These are phyloP conservation scores for Parachaetomium inaequale DNA, from an alignment of 495 filamentous ascomycete genomes.

Conservation along the genomic window DNA sequence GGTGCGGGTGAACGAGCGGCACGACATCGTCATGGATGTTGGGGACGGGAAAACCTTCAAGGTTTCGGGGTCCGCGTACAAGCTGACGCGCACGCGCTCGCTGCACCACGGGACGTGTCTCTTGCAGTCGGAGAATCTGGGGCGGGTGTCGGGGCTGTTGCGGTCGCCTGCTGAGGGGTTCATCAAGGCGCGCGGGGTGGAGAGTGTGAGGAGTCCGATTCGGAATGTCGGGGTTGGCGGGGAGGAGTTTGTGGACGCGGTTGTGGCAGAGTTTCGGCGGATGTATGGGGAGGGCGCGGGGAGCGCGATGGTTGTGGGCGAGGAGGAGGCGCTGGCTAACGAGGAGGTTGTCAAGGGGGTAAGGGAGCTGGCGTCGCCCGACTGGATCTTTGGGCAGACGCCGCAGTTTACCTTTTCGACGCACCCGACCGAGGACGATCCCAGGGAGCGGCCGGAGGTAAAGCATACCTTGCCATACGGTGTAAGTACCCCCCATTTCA, in stretches of 20 bases:
- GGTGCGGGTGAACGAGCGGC: constrained; percentile 75
- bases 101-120: constrained; percentile 93
- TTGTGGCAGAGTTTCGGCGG: constrained; percentile 47
- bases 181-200: constrained; percentile 81
- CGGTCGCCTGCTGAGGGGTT: constrained; percentile 68
- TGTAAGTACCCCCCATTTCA: constrained; percentile 20
- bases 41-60: constrained; percentile 53
- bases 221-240: constrained; percentile 62
- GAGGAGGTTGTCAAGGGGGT: constrained; percentile 52
- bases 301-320: constrained; percentile 42
- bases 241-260: constrained; percentile 50
- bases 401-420: constrained; percentile 73
- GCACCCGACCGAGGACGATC: constrained; percentile 52
- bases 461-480: constrained; percentile 32
- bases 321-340: constrained; percentile 25
- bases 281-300: constrained; percentile 47
- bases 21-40: constrained; percentile 81
- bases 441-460: constrained; percentile 48
- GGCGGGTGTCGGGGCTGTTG: constrained; percentile 60
- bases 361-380: constrained; percentile 52
- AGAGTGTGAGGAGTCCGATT: constrained; percentile 83
- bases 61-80: constrained; percentile 90
- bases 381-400: constrained; percentile 82
- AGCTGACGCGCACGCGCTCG: constrained; percentile 70
- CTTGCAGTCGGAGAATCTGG: constrained; percentile 66